A percentile compares a stretch with the other conserved stretches of the same genome.
Conservation (phyloP, 2,329 filamentous ascomycete species). For the Aureobasidium lini region DNA sequence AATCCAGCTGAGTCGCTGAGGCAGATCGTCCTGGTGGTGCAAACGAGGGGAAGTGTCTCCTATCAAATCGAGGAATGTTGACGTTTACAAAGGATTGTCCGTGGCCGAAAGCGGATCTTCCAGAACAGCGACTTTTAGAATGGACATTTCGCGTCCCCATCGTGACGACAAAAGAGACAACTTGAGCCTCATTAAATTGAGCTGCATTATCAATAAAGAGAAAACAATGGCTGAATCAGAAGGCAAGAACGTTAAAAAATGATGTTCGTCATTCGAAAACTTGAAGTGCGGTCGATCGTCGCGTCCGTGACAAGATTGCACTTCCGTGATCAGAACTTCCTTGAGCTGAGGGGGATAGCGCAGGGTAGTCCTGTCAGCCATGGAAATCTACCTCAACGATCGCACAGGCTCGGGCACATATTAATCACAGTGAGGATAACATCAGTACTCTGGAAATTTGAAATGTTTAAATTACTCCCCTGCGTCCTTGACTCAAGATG, state of each 20-base stretch:
- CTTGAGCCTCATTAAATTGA: background rate
- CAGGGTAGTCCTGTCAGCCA: no score
- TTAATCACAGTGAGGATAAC: no score
- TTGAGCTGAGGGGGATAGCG: no score
- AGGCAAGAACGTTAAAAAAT: background rate
- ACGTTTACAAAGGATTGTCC: constrained; percentile 1
- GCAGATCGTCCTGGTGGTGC: background rate
- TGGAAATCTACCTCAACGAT: no score
- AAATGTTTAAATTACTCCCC: no score
- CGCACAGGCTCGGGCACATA: no score
- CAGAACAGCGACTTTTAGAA: background rate
- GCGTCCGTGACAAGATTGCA: background rate
- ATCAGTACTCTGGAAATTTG: no score
- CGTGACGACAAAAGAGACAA: background rate
- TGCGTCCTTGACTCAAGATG: no score
- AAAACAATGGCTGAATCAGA: background rate
- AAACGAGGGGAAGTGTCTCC: background rate
- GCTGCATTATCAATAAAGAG: background rate
- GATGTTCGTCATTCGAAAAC: background rate
- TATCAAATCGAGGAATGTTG: background rate
- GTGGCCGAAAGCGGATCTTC: background rate
- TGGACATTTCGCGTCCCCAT: background rate
- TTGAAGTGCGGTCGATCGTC: background rate
- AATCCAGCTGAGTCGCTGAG: background rate
- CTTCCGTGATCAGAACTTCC: no score